Conservation (phyloP, 305 asterid genomes). For the Galium porrigens region DNA sequence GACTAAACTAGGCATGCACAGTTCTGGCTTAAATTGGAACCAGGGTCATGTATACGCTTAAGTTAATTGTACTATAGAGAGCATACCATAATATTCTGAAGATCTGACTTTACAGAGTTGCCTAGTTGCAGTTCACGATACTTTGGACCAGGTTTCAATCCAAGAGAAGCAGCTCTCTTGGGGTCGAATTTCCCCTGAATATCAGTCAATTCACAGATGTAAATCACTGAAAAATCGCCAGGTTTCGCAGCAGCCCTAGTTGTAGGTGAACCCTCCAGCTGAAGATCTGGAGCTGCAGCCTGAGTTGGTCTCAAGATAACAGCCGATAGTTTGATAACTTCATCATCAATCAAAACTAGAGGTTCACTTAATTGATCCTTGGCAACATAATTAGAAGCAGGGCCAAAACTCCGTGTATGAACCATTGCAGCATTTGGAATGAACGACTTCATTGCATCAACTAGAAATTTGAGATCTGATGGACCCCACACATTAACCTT, state of each 20-base stretch:
- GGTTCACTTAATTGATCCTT: conserved; percentile 28
- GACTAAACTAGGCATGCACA: background rate
- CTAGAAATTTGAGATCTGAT: conserved; percentile 60
- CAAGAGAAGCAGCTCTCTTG: conserved; percentile 57
- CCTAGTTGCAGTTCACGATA: conserved; percentile 62
- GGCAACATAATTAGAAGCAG: conserved; percentile 24
- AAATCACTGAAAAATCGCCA: conserved; percentile 29
- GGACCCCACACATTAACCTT: conserved; percentile 93
- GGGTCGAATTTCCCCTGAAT: conserved; percentile 76
- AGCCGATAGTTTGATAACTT: conserved; percentile 76
- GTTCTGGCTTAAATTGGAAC: background rate
- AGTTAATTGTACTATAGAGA: background rate
- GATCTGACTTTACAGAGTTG: conserved; percentile 61
- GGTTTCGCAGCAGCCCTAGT: conserved; percentile 18
- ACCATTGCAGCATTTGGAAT: conserved; percentile 78
- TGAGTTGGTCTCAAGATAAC: conserved; percentile 47
- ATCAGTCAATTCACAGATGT: conserved; percentile 70
- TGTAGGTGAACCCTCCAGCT: conserved; percentile 8
- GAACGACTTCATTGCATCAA: conserved; percentile 77
- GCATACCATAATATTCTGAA: conserved; percentile 29
- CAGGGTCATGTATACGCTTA: background rate
- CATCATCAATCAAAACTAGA: conserved; percentile 55
- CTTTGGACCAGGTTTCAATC: conserved; percentile 70
- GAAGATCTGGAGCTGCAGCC: conserved; percentile 17
- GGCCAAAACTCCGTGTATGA: conserved; percentile 67